A percentile compares a stretch with the other conserved stretches of the same genome.
Evolutionary conservation across 1,284 basidiomycete species (phyloP).

Genomic region (Marasmius oreades): DNA sequence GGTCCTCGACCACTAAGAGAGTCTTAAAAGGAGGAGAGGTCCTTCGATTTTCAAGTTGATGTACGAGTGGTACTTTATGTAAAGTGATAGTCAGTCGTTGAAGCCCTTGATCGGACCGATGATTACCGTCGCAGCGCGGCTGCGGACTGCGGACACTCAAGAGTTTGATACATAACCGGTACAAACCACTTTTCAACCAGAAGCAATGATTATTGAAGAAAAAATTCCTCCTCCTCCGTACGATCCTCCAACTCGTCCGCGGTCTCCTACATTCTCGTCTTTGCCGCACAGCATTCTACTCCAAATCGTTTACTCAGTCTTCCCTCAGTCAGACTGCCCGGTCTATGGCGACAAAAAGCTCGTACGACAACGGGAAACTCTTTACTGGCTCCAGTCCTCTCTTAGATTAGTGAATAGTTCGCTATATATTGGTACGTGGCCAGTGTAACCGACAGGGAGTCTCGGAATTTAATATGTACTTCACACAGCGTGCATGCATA

Average conservation of each 20-base stretch:
- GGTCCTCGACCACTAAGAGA: too few relatives aligned
- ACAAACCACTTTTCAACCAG: neutral
- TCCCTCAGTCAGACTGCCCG: conserved; percentile 39
- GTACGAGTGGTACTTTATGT: too few relatives aligned
- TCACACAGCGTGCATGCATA: conserved; percentile 67
- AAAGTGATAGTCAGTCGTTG: too few relatives aligned
- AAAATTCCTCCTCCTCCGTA: conserved; percentile 13
- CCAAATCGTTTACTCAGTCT: conserved; percentile 58
- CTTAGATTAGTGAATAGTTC: conserved; percentile 62
- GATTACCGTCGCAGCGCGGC: too few relatives aligned
- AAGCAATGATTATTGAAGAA: conserved; percentile 11
- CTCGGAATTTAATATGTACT: neutral
- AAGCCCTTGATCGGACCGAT: too few relatives aligned
- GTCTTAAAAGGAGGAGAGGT: too few relatives aligned
- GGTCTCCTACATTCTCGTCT: conserved; percentile 11
- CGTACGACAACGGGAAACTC: conserved; percentile 50
- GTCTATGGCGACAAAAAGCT: conserved; percentile 34
- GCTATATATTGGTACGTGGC: conserved; percentile 56
- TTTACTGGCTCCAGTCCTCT: conserved; percentile 64
- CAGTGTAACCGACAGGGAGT: neutral
- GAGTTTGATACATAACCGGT: too few relatives aligned
- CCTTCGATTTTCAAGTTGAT: too few relatives aligned
- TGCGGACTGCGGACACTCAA: too few relatives aligned
- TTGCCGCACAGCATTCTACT: conserved; percentile 58
- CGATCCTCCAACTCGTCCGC: neutral